Evolutionary conservation across 2,329 filamentous ascomycete species (phyloP).

Genomic region (Aspergillus sp.): DNA sequence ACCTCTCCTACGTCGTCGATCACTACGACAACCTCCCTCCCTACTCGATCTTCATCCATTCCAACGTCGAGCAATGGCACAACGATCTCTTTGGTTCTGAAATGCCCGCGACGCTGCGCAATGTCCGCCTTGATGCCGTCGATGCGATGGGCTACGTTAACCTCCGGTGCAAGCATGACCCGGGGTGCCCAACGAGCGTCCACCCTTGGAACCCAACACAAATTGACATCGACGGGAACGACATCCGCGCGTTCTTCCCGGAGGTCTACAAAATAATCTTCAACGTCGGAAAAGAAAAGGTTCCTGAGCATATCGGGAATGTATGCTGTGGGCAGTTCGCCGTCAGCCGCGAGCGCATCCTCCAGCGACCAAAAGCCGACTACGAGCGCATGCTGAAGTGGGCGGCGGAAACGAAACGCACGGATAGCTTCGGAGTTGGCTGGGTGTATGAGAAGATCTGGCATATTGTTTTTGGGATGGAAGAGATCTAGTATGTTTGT

Average conservation of each 20-base stretch:
- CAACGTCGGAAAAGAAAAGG: slow-evolving; percentile 20
- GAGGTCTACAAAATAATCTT: slow-evolving; percentile 27
- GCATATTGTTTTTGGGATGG: slow-evolving; percentile 34
- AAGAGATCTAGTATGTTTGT: slow-evolving; percentile 24
- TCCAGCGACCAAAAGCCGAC: slow-evolving; percentile 25
- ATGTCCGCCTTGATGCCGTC: slow-evolving; percentile 38
- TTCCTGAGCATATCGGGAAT: slow-evolving; percentile 29
- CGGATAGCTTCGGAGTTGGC: slow-evolving; percentile 30
- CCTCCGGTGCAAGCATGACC: slow-evolving; percentile 36
- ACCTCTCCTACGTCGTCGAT: slow-evolving; percentile 39
- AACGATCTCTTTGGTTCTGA: slow-evolving; percentile 48
- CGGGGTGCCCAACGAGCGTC: slow-evolving; percentile 42
- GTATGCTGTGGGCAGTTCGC: slow-evolving; percentile 39
- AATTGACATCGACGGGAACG: slow-evolving; percentile 22
- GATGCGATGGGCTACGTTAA: slow-evolving; percentile 40
- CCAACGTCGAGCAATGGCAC: slow-evolving; percentile 58
- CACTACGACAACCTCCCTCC: slow-evolving; percentile 56
- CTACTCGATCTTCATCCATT: slow-evolving; percentile 62
- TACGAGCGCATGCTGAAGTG: slow-evolving; percentile 35
- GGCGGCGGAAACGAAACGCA: slow-evolving; percentile 29
- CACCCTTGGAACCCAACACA: slow-evolving; percentile 26
- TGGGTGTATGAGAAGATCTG: slow-evolving; percentile 35
- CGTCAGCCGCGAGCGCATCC: slow-evolving; percentile 31
- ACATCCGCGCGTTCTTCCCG: slow-evolving; percentile 28
- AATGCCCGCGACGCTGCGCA: slow-evolving; percentile 27